Conservation (phyloP, 345 rosid genomes). For the Syzygium jambos region DNA sequence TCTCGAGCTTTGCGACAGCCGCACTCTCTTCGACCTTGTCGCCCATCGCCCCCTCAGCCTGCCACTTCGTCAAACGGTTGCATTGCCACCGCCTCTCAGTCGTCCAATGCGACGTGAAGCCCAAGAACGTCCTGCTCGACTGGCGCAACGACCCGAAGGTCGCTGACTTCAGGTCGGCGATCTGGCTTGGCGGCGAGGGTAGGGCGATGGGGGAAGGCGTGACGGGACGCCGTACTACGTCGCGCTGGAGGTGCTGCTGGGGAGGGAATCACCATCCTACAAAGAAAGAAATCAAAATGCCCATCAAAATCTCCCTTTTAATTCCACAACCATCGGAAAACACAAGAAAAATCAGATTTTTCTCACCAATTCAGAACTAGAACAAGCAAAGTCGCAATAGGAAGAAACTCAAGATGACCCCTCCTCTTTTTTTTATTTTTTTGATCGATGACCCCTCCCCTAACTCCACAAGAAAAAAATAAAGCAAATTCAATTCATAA, state of each 20-base stretch:
- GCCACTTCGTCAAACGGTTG: slow-evolving; percentile 26
- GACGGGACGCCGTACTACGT: not conserved
- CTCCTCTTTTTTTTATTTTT: too few species aligned
- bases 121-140: slow-evolving; percentile 42
- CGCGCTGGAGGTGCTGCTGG: not conserved
- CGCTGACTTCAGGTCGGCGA: not conserved
- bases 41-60: slow-evolving; percentile 26
- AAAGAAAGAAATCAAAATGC: not conserved
- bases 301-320: not conserved
- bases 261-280: not conserved
- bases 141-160: slow-evolving; percentile 39
- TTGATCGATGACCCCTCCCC: too few species aligned
- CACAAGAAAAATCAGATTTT: not conserved
- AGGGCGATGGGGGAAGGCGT: not conserved
- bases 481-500: too few species aligned
- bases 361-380: too few species aligned
- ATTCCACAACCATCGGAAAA: not conserved
- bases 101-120: slow-evolving; percentile 65
- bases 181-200: not conserved
- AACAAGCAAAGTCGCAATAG: too few species aligned
- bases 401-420: too few species aligned
- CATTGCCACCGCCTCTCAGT: slow-evolving; percentile 59
- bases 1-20: slow-evolving; percentile 52
- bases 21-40: slow-evolving; percentile 44
- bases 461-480: too few species aligned